Conservation (phyloP, 352 stramenopile genomes). For the Globisporangium emineosum region DNA sequence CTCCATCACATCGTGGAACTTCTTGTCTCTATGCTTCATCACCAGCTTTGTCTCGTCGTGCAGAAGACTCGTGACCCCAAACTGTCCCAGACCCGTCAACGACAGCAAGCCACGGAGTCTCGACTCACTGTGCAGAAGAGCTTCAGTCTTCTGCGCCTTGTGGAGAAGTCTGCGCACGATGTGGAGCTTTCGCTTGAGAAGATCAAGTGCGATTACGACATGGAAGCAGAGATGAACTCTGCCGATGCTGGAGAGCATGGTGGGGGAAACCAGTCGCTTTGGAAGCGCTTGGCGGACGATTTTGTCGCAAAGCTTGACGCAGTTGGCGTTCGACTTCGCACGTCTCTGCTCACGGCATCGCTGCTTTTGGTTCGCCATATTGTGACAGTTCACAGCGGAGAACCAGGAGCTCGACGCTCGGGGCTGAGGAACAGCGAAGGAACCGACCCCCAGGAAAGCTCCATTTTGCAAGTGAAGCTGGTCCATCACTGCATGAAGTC, state of each 20-base stretch:
- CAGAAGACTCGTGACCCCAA: slow-evolving; percentile 60
- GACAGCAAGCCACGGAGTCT: slow-evolving; percentile 17
- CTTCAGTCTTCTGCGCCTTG: slow-evolving; percentile 25
- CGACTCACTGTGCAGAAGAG: slow-evolving; percentile 30
- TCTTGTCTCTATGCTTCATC: slow-evolving; percentile 73
- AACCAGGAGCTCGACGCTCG: not conserved
- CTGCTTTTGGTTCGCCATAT: slow-evolving; percentile 56
- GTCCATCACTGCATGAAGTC: slow-evolving; percentile 51
- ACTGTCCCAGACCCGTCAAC: slow-evolving; percentile 49
- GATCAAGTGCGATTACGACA: slow-evolving; percentile 10
- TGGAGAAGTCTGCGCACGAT: slow-evolving; percentile 25
- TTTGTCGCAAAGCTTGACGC: slow-evolving; percentile 28
- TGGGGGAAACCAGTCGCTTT: slow-evolving; percentile 15
- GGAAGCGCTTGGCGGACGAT: slow-evolving; percentile 27
- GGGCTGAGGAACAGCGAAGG: slow-evolving; percentile 1
- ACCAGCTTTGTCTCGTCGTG: slow-evolving; percentile 58
- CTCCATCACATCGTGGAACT: slow-evolving; percentile 48
- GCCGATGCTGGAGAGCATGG: slow-evolving; percentile 4
- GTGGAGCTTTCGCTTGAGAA: slow-evolving; percentile 25
- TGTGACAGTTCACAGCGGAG: slow-evolving; percentile 17
- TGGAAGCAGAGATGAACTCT: slow-evolving; percentile 8
- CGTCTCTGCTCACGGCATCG: slow-evolving; percentile 44
- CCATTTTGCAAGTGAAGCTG: slow-evolving; percentile 43
- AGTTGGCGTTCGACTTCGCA: slow-evolving; percentile 29
- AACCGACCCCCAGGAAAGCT: slow-evolving; percentile 11